These are phyloP conservation scores for Lipomyces anomalus DNA, from an alignment of 805 yeast species.

Conservation along the genomic window DNA sequence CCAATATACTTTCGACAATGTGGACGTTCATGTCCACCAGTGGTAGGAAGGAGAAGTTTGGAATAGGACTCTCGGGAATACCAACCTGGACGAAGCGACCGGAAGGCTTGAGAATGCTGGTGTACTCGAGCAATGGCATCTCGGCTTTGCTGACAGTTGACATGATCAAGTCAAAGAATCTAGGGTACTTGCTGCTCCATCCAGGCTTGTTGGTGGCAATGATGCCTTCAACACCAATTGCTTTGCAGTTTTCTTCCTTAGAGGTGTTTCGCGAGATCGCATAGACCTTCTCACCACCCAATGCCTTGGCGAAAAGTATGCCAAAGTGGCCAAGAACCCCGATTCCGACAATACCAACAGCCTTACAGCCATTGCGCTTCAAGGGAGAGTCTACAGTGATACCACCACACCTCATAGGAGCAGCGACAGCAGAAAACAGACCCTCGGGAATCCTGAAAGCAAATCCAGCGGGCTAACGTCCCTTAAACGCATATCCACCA, in stretches of 20 bases:
- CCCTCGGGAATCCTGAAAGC: conserved; percentile 58
- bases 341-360: conserved; percentile 57
- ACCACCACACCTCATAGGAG: conserved; percentile 76
- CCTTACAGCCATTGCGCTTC: conserved; percentile 42
- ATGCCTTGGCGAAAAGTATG: conserved; percentile 52
- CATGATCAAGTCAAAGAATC: conserved; percentile 47
- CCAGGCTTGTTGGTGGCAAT: conserved; percentile 44
- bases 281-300: conserved; percentile 53
- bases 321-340: conserved; percentile 68
- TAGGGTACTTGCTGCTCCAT: conserved; percentile 32
- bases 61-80: conserved; percentile 42
- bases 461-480: conserved; percentile 53
- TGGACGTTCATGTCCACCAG: conserved; percentile 16
- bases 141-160: conserved; percentile 48
- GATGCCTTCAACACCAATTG: conserved; percentile 52
- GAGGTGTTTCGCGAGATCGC: conserved; percentile 49
- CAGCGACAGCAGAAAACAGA: conserved; percentile 49
- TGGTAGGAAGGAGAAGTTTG: conserved; percentile 22
- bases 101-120: conserved; percentile 49
- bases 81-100: conserved; percentile 63
- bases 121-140: conserved; percentile 37
- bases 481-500: conserved; percentile 67
- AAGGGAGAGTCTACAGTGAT: conserved; percentile 67
- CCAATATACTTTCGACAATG: conserved; percentile 47
- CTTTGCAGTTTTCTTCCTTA: conserved; percentile 48